Evolutionary conservation across 305 asterid species (phyloP).

Genomic region (Caryopteris hybrid): DNA sequence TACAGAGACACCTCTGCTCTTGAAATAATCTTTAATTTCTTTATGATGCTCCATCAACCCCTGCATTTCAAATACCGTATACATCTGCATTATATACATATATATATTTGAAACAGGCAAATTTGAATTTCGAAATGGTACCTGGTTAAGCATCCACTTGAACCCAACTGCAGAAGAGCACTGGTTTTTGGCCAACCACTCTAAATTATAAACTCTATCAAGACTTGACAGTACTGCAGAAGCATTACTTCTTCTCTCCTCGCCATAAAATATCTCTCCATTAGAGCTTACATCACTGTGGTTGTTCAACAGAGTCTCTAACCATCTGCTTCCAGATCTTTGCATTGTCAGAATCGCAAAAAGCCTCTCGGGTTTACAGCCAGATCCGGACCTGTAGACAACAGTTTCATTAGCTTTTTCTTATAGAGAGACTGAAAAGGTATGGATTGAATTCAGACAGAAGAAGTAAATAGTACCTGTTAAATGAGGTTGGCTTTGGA

Average conservation of each 20-base stretch:
- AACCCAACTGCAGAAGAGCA: constrained; percentile 82
- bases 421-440: background rate
- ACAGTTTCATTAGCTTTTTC: background rate
- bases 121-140: background rate
- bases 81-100: no score
- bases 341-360: constrained; percentile 71
- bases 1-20: constrained; percentile 54
- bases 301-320: constrained; percentile 73
- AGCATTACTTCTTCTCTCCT: constrained; percentile 51
- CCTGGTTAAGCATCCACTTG: constrained; percentile 97
- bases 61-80: no score
- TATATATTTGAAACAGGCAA: no score
- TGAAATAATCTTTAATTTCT: constrained; percentile 63
- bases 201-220: constrained; percentile 70
- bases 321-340: constrained; percentile 92
- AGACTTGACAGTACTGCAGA: constrained; percentile 51
- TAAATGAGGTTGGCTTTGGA: constrained; percentile 41
- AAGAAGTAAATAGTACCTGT: no score
- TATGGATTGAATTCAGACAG: no score
- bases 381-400: constrained; percentile 53
- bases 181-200: constrained; percentile 62
- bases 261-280: constrained; percentile 68
- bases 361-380: constrained; percentile 58
- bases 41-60: constrained; percentile 61
- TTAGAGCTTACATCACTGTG: constrained; percentile 74